Evolutionary conservation across 1,139 yeast species (phyloP).

Genomic region (Pichia sp.): DNA sequence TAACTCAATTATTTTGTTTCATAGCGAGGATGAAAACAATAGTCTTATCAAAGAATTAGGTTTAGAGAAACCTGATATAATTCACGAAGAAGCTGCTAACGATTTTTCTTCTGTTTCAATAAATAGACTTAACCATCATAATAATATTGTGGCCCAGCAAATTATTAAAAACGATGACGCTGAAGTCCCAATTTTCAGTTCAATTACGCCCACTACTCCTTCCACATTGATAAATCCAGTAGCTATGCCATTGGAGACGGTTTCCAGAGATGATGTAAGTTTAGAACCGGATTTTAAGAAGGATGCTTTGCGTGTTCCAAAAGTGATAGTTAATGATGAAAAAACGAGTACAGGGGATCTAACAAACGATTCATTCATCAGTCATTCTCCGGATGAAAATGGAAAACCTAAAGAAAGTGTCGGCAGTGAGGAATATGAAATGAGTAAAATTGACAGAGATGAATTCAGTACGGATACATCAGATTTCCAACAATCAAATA

Average conservation of each 20-base stretch:
- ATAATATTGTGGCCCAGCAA: not conserved
- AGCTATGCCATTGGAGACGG: not conserved
- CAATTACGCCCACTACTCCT: slow-evolving; percentile 5
- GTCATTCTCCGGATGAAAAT: too few species aligned
- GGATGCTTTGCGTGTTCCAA: too few species aligned
- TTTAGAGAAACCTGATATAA: slow-evolving; percentile 1
- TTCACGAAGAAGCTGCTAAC: not conserved
- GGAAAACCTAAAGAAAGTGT: too few species aligned
- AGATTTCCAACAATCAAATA: not conserved
- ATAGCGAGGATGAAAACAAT: not conserved
- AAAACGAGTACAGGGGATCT: too few species aligned
- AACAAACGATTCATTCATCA: too few species aligned
- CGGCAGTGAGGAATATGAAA: not conserved
- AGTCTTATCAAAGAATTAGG: slow-evolving; percentile 7
- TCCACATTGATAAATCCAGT: too few species aligned
- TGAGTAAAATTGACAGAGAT: too few species aligned
- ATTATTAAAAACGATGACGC: not conserved
- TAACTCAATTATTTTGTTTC: not conserved
- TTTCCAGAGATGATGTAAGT: too few species aligned
- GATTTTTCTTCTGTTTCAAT: too few species aligned
- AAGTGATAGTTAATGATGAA: too few species aligned
- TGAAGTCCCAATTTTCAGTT: not conserved
- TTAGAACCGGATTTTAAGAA: too few species aligned
- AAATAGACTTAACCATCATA: too few species aligned
- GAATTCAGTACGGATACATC: not conserved